These are phyloP conservation scores for Macrocybe gigantea DNA, from an alignment of 768 basidiomycete species.

Conservation along the genomic window DNA sequence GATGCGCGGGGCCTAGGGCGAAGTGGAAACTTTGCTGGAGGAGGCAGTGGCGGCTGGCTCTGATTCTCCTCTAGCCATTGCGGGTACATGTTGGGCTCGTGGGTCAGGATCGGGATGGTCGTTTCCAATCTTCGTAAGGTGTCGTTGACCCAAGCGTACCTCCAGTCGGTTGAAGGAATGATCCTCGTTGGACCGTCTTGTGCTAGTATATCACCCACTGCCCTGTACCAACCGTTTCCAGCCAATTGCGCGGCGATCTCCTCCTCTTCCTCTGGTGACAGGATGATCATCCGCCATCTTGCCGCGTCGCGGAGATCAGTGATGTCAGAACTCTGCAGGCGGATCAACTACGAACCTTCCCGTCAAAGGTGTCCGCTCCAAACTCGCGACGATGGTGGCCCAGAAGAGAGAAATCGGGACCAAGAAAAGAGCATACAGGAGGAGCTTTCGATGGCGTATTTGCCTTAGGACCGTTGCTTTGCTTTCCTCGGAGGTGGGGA, in stretches of 20 bases:
- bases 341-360: constrained; percentile 52
- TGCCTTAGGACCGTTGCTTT: constrained; percentile 39
- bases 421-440: constrained; percentile 51
- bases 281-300: constrained; percentile 82
- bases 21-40: constrained; percentile 77
- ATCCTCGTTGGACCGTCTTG: constrained; percentile 55
- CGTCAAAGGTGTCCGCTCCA: constrained; percentile 79
- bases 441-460: constrained; percentile 41
- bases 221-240: constrained; percentile 82
- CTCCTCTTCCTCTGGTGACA: constrained; percentile 92
- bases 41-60: constrained; percentile 60
- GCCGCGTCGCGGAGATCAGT: constrained; percentile 1
- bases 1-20: constrained; percentile 78
- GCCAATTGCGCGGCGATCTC: constrained; percentile 77
- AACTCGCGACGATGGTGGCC: constrained; percentile 63
- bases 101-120: constrained; percentile 62
- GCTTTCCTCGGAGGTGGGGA: constrained; percentile 48
- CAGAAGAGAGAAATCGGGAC: constrained; percentile 60
- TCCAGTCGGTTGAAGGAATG: constrained; percentile 80
- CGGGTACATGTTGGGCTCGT: constrained; percentile 48
- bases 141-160: constrained; percentile 79
- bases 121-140: constrained; percentile 75
- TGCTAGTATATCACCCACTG: constrained; percentile 75
- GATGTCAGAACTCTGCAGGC: background rate
- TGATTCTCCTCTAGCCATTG: constrained; percentile 50